These are phyloP conservation scores for Plenodomus lindquistii DNA, from an alignment of 2,329 filamentous ascomycete genomes.

Conservation along the genomic window DNA sequence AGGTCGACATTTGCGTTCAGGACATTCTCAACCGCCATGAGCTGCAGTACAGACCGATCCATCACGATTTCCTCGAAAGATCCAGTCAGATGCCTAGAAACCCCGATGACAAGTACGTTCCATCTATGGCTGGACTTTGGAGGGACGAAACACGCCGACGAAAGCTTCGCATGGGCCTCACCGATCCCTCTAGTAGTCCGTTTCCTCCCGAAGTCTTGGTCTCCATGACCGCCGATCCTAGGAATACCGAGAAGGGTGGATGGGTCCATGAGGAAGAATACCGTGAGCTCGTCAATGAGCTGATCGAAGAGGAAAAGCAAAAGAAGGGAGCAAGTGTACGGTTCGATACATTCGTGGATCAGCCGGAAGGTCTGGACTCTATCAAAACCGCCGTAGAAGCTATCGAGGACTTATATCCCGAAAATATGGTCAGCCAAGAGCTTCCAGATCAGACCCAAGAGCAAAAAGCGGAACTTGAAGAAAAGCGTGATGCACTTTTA, in stretches of 20 bases:
- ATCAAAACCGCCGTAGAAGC: slow-evolving; percentile 82
- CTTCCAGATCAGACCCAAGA: slow-evolving; percentile 12
- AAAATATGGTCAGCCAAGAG: slow-evolving; percentile 54
- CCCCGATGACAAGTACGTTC: slow-evolving; percentile 77
- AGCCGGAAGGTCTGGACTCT: slow-evolving; percentile 56
- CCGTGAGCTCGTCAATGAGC: slow-evolving; percentile 63
- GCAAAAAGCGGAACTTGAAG: background rate
- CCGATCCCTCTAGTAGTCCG: slow-evolving; percentile 68
- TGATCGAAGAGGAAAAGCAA: slow-evolving; percentile 67
- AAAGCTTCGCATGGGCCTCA: slow-evolving; percentile 70
- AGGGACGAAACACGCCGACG: slow-evolving; percentile 82
- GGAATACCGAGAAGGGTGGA: slow-evolving; percentile 70
- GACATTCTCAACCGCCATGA: slow-evolving; percentile 81
- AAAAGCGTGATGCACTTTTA: background rate
- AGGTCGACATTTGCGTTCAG: slow-evolving; percentile 87
- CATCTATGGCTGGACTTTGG: slow-evolving; percentile 94
- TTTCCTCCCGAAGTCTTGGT: slow-evolving; percentile 81
- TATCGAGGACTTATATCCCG: slow-evolving; percentile 82
- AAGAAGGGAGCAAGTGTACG: slow-evolving; percentile 50
- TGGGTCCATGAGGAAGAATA: slow-evolving; percentile 96
- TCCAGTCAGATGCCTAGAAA: slow-evolving; percentile 59
- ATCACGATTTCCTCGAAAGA: slow-evolving; percentile 84
- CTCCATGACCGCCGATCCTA: slow-evolving; percentile 83
- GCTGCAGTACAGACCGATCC: slow-evolving; percentile 75
- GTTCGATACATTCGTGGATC: slow-evolving; percentile 69